phyloP scores from a whole-genome alignment of 306 rosid species.

The Abrus precatorius region DNA sequence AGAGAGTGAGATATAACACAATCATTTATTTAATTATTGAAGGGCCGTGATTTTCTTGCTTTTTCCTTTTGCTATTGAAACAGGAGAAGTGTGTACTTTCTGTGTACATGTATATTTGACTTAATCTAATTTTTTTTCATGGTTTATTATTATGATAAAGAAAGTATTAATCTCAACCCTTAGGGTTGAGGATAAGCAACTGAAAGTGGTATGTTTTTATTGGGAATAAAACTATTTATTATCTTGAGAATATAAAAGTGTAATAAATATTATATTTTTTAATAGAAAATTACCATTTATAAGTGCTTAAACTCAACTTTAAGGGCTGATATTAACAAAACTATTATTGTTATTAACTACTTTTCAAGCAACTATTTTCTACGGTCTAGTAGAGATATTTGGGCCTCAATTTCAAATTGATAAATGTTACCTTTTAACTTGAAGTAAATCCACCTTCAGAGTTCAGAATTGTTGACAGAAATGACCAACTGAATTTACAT shows the following conservation, averaged over 20 bases:
- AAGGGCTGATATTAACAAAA: too few relatives aligned
- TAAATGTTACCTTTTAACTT: neutral
- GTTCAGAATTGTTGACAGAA: neutral
- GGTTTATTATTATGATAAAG: neutral
- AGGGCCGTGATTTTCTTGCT: neutral
- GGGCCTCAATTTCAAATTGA: neutral
- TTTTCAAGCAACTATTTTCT: constrained; percentile 8
- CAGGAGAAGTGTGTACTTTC: constrained; percentile 7
- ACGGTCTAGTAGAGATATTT: neutral
- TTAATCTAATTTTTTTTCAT: neutral
- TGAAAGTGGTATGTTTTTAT: too few relatives aligned
- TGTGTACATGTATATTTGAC: neutral
- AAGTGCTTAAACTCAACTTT: too few relatives aligned
- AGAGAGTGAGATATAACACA: neutral
- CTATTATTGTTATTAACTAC: neutral
- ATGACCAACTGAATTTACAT: constrained; percentile 28
- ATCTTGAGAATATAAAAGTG: too few relatives aligned
- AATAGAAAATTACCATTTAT: too few relatives aligned
- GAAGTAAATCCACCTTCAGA: neutral
- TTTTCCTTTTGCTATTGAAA: neutral
- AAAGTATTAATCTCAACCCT: too few relatives aligned
- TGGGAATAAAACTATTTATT: too few relatives aligned
- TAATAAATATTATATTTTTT: too few relatives aligned
- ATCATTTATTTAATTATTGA: neutral
- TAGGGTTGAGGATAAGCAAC: too few relatives aligned